Evolutionary conservation across 768 basidiomycete genomes (phyloP).

Genomic region (Xerocomus potaroensis): DNA sequence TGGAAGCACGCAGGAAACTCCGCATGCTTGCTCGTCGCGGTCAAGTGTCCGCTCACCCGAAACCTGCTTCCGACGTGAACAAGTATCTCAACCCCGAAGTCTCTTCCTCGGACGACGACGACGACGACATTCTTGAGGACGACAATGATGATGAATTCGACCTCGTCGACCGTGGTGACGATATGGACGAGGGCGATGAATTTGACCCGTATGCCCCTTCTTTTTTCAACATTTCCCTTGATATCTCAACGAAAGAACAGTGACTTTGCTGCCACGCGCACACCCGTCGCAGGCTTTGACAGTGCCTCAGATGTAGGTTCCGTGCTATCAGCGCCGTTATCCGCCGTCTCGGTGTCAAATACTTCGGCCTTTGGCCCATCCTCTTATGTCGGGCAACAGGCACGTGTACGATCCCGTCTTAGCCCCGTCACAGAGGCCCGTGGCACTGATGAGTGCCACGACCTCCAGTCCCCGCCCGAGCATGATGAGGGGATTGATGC

Average conservation of each 20-base stretch:
- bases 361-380: constrained; percentile 52
- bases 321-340: constrained; percentile 48
- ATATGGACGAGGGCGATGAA: constrained; percentile 64
- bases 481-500: constrained; percentile 33
- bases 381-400: constrained; percentile 34
- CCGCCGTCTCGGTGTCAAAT: constrained; percentile 48
- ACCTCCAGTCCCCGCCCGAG: constrained; percentile 19
- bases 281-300: constrained; percentile 47
- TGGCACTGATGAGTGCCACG: constrained; percentile 27
- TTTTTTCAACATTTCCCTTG: background rate
- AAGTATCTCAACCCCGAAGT: constrained; percentile 45
- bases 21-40: constrained; percentile 61
- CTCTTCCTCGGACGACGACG: constrained; percentile 52
- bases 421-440: constrained; percentile 62
- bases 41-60: constrained; percentile 28
- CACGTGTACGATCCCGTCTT: constrained; percentile 44
- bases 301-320: constrained; percentile 63
- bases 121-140: constrained; percentile 39
- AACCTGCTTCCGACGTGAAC: constrained; percentile 20
- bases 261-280: constrained; percentile 62
- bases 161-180: constrained; percentile 42
- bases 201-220: constrained; percentile 70
- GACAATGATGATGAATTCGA: constrained; percentile 50
- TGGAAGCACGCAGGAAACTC: constrained; percentile 66
- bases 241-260: constrained; percentile 32